Conservation (phyloP, 176 grass and related monocot species). For the Aegilops bicornis region DNA sequence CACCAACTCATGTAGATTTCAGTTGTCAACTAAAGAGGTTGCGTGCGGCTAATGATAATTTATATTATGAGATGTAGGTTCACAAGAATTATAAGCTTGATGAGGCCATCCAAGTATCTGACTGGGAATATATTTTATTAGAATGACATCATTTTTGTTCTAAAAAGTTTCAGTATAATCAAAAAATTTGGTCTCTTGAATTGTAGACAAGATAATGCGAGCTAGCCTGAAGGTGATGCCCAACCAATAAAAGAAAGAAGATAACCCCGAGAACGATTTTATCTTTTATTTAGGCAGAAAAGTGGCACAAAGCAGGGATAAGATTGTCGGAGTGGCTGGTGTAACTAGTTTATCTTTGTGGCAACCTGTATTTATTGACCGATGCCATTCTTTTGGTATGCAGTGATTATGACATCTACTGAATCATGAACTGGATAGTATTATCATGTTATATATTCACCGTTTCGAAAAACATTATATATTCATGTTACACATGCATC, state of each 20-base stretch:
- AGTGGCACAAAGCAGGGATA: not conserved
- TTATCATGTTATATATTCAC: not conserved
- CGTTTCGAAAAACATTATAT: too few species aligned
- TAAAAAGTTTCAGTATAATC: not conserved
- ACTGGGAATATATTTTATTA: not conserved
- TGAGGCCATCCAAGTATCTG: not conserved
- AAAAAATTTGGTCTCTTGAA: not conserved
- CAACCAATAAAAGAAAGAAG: not conserved
- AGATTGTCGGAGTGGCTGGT: not conserved
- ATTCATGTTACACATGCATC: constrained; percentile 15
- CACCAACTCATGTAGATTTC: not conserved
- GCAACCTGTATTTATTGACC: not conserved
- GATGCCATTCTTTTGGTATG: not conserved
- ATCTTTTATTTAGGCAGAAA: not conserved
- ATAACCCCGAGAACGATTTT: not conserved
- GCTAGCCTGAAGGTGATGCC: not conserved
- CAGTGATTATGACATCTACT: not conserved
- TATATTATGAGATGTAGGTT: not conserved
- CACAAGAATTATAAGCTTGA: not conserved
- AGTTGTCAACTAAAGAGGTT: not conserved
- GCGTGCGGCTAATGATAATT: not conserved
- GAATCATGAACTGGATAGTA: not conserved
- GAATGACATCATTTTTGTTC: not conserved
- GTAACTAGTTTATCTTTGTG: not conserved
- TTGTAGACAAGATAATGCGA: not conserved